Evolutionary conservation across 148 eudicot genomes (phyloP), one percentile per base, ranked within the genome.

Genomic region (Dysphania ambrosioides): DNA sequence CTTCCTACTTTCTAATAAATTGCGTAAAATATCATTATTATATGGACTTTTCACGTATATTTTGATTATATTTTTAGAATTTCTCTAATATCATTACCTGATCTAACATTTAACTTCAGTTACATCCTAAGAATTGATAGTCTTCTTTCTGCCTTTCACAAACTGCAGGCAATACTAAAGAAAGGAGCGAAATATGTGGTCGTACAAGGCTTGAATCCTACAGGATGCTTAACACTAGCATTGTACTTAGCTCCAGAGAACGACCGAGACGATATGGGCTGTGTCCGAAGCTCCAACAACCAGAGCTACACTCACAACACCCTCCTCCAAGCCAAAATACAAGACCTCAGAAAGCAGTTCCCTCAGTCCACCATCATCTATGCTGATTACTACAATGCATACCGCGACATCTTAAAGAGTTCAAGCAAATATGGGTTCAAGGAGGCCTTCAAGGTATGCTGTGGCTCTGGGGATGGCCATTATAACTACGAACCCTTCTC

Each of bases 141-240:
- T 31, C 9, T 5, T 61, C 5, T 61, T 1, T n/a, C n/a, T n/a
- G n/a, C n/a, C n/a, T 29, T 11, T 30, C 8, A 7, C 5, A 32
- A 7, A 16, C 6, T 71, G 49, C 91, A 94, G 97, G 91, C 82
- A 74, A 29, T 94, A 19, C 73, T 94, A 44, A 78, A 59, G 34
- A 94, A 78, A 69, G 97, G 97, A 32, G 98, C 98, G 55, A 94
- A 91, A 68, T 88, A 88, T 73, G 49, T 94, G 13, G 86, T 88
- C 0, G 86, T 94, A 8, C 91, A 94, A 86, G 97, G 98, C 30
- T 82, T 91, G 16, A 97, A 97, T 7, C 80, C 98, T 41, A 87
- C 91, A 11, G 98, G 98, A 8, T 94, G 98, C 85, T 76, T 94
- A 67, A 76, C 97, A 6, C 80, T 92, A 41, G 70, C 98, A 78